Percentiles rank a stretch among this genome's conserved stretches.
Evolutionary conservation across 345 rosid species (phyloP).

Genomic region (Bretschneidera sinensis): DNA sequence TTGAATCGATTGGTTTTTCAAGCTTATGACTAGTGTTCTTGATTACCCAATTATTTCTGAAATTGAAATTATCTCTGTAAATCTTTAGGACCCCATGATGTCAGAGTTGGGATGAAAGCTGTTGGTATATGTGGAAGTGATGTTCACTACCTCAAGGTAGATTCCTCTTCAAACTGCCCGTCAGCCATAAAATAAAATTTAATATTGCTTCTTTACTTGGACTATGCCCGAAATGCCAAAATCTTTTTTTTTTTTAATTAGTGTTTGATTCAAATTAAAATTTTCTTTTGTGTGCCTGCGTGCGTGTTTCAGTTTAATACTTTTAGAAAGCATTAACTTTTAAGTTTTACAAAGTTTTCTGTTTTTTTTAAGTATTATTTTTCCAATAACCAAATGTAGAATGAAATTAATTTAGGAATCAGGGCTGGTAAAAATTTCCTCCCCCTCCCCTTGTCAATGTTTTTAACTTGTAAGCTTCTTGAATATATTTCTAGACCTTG

Average conservation of each 20-base stretch:
- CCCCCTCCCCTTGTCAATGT: background rate
- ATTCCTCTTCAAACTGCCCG: background rate
- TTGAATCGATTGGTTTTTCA: background rate
- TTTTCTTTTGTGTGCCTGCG: no score
- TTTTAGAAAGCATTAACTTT: no score
- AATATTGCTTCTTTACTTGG: no score
- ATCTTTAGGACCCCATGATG: slow-evolving; percentile 69
- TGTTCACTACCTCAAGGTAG: slow-evolving; percentile 89
- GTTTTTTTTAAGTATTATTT: no score
- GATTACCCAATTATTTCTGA: slow-evolving; percentile 2
- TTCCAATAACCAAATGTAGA: no score
- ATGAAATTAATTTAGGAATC: no score
- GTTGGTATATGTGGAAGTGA: slow-evolving; percentile 94
- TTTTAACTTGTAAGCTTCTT: background rate
- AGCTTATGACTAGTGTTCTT: slow-evolving; percentile 2
- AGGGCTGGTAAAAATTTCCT: background rate
- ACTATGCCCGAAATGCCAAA: no score
- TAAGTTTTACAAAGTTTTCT: no score
- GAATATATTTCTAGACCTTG: slow-evolving; percentile 50
- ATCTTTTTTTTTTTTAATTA: no score
- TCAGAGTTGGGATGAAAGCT: slow-evolving; percentile 74
- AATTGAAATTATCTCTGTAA: slow-evolving; percentile 1
- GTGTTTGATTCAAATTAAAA: no score
- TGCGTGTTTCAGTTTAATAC: no score
- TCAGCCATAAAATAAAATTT: no score